A percentile compares a stretch with the other conserved stretches of the same genome.
These are phyloP conservation scores for Gracilaria domingensis DNA, from an alignment of 23 red algal genomes.

Conservation along the genomic window DNA sequence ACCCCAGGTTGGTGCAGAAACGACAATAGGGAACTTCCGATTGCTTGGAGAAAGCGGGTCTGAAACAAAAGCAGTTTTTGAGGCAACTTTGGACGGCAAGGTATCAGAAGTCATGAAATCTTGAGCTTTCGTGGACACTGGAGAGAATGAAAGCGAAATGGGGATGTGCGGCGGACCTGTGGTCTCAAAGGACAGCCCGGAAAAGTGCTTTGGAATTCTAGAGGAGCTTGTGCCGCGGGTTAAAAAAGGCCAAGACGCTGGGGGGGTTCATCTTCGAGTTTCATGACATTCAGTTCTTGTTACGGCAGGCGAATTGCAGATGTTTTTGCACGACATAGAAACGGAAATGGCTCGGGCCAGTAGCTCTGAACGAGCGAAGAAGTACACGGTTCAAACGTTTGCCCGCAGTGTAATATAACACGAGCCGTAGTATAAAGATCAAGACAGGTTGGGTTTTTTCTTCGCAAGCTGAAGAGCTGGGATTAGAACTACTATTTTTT, in stretches of 20 bases:
- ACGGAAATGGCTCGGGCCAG: constrained; percentile 18
- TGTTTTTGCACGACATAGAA: constrained; percentile 74
- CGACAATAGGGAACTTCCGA: constrained; percentile 23
- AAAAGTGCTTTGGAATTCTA: constrained; percentile 49
- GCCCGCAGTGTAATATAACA: neutral
- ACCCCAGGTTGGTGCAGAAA: neutral
- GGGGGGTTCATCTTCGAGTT: constrained; percentile 42
- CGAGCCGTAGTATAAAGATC: neutral
- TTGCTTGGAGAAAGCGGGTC: constrained; percentile 73
- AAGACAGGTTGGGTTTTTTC: neutral
- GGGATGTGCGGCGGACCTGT: constrained; percentile 86
- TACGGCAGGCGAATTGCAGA: constrained; percentile 48
- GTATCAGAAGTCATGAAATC: constrained; percentile 48
- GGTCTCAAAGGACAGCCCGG: constrained; percentile 5
- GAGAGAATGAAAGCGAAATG: constrained; percentile 57
- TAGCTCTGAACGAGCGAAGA: neutral
- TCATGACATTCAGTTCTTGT: constrained; percentile 51
- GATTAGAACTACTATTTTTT: neutral
- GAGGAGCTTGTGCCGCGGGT: constrained; percentile 73
- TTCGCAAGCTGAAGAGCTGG: neutral
- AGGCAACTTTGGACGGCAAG: constrained; percentile 18
- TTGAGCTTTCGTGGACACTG: constrained; percentile 64
- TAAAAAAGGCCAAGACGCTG: constrained; percentile 14
- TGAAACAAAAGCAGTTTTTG: constrained; percentile 46
- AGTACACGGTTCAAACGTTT: neutral